Evolutionary conservation across 441 rosid species (phyloP).

Genomic region (Erysimum cheiri): DNA sequence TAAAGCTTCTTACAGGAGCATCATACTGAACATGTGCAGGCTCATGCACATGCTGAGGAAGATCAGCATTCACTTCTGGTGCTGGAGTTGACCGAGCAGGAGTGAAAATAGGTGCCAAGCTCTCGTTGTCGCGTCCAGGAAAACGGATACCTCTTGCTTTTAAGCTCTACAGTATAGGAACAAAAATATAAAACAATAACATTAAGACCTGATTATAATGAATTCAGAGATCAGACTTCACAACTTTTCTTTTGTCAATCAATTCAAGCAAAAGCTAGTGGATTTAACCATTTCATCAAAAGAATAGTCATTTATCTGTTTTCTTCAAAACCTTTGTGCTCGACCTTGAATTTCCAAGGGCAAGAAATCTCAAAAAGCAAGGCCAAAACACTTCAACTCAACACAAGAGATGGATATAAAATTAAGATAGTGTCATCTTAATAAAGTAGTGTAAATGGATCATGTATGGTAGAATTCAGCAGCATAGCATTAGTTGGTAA

Average conservation of each 20-base stretch:
- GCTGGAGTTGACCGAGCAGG: conserved; percentile 82
- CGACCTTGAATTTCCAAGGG: conserved; percentile 8
- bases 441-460: conserved; percentile 12
- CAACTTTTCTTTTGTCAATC: neutral
- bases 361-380: conserved; percentile 1
- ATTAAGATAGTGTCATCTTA: neutral
- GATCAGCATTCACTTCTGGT: conserved; percentile 59
- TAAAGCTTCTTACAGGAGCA: conserved; percentile 60
- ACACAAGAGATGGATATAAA: neutral
- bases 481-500: conserved; percentile 10
- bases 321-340: neutral
- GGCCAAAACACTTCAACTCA: conserved; percentile 19
- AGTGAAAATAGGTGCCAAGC: conserved; percentile 93
- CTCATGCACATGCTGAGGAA: conserved; percentile 54
- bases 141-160: conserved; percentile 90
- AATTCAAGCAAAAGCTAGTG: conserved; percentile 20
- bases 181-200: conserved; percentile 26
- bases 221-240: conserved; percentile 13
- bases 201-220: conserved; percentile 25
- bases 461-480: conserved; percentile 1
- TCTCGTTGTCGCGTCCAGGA: conserved; percentile 96
- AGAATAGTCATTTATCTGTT: conserved; percentile 12
- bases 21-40: conserved; percentile 52
- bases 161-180: conserved; percentile 57
- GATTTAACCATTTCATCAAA: conserved; percentile 1